Conservation (phyloP, 345 rosid genomes). For the Sonneratia caseolaris region DNA sequence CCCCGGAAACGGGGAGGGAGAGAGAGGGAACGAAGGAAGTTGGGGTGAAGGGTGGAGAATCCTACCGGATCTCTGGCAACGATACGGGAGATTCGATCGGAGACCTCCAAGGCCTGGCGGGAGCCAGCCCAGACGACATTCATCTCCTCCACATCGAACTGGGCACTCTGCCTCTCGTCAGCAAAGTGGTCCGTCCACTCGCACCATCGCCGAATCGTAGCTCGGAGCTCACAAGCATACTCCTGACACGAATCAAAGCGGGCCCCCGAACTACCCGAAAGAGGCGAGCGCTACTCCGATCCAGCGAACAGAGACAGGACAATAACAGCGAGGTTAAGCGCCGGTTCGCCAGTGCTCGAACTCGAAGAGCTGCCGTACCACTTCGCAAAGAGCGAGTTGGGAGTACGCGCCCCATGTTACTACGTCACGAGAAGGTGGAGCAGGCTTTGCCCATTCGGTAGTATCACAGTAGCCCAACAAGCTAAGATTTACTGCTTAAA, state of each 20-base stretch:
- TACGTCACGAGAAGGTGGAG: no score
- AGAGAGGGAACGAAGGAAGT: neutral
- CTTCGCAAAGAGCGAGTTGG: no score
- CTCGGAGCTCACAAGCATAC: neutral
- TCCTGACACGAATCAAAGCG: neutral
- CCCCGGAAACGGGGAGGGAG: neutral
- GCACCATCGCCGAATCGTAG: conserved; percentile 4
- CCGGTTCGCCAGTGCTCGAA: no score
- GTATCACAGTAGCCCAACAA: no score
- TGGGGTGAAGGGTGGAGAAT: neutral
- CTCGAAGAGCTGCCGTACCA: no score
- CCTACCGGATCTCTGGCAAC: conserved; percentile 89
- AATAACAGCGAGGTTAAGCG: no score
- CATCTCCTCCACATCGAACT: conserved; percentile 82
- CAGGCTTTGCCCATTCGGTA: no score
- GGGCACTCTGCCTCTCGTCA: conserved; percentile 63
- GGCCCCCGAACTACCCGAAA: neutral
- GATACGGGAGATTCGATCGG: conserved; percentile 82
- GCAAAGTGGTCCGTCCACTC: conserved; percentile 60
- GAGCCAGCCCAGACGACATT: conserved; percentile 98
- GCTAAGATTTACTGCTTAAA: no score
- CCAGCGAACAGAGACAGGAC: no score
- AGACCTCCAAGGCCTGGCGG: conserved; percentile 60
- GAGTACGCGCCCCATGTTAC: no score
- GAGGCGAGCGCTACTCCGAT: no score